Evolutionary conservation across 1,139 yeast genomes (phyloP), one percentile per base, ranked within the genome.

Genomic region (Taphrina deformans): DNA sequence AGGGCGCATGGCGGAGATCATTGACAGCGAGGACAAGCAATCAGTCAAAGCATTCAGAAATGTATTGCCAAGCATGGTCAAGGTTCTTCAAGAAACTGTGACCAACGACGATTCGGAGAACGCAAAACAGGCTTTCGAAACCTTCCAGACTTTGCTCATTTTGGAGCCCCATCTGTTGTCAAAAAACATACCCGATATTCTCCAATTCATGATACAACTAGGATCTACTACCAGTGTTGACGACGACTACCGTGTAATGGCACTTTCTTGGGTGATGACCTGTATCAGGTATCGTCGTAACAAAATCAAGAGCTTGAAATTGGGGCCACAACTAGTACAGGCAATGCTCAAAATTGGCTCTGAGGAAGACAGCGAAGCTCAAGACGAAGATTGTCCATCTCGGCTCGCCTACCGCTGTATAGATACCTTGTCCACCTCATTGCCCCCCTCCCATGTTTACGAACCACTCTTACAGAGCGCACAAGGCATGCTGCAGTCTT

Each of bases 361-460:
- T 67, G 96, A 90, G 77, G 91, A 87, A 75, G 96, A 89, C 74
- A 93, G 89, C 72, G 92, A 89, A 71, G 96, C 90, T 76, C 91
- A 90, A 73, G 97, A 90, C 77, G 63, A 59, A 27, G 88, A 85
- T 72, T 82, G 86, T 66, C 96, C 97, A 67, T 79, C 87, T 41
- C 78, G 87, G 64, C 82, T 90, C 71, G 96, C 96, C 23, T 82
- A 91, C 72, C 85, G 96, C 78, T 80, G 93, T 70, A 77, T 93
- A 66, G 89, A 92, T 66, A 83, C 85, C 73, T 84, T 93, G 71
- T 83, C 98, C 27, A 82, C 87, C 55, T 90, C 87, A 73, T 81
- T 95, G 72, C 97, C 99, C 65, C 97, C 99, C 64, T 83, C 91
- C 58, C 99, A 93, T 77, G 96, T 89, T 67, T 85, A 91, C 70